A percentile compares a stretch with the other conserved stretches of the same genome.
These are phyloP conservation scores for Knufia petricola DNA, from an alignment of 2,329 filamentous ascomycete genomes.

Conservation along the genomic window DNA sequence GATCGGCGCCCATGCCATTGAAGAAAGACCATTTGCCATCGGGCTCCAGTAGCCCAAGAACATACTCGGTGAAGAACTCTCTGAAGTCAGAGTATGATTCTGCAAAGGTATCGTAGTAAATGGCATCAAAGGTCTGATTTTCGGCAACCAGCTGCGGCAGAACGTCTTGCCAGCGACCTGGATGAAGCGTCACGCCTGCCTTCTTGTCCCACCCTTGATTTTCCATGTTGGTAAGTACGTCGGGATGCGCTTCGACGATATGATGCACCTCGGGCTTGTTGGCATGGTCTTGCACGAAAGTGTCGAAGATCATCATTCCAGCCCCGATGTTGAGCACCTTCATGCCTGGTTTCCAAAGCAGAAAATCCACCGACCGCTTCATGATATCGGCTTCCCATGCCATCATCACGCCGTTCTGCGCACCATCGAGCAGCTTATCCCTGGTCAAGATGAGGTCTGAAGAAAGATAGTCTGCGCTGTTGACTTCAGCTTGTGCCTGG, in stretches of 20 bases:
- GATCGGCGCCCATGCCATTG: conserved; percentile 77
- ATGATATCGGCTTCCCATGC: conserved; percentile 83
- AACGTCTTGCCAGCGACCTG: conserved; percentile 73
- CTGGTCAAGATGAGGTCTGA: conserved; percentile 56
- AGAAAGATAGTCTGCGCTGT: conserved; percentile 47
- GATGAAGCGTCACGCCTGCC: conserved; percentile 50
- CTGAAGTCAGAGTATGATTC: conserved; percentile 83
- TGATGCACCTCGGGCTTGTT: conserved; percentile 63
- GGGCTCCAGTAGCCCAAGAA: conserved; percentile 66
- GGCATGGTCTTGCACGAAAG: conserved; percentile 52
- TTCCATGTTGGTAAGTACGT: conserved; percentile 60
- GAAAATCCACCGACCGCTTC: conserved; percentile 60
- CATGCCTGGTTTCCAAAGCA: conserved; percentile 53
- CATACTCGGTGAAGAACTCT: conserved; percentile 77
- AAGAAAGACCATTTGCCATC: conserved; percentile 54
- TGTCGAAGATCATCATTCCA: conserved; percentile 82
- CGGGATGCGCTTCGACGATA: conserved; percentile 76
- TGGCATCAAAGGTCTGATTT: conserved; percentile 67
- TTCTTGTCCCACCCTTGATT: conserved; percentile 59
- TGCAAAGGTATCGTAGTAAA: conserved; percentile 97
- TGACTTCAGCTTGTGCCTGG: conserved; percentile 12
- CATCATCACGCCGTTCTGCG: conserved; percentile 87
- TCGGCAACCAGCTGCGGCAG: conserved; percentile 57
- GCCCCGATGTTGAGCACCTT: conserved; percentile 78
- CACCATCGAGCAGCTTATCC: conserved; percentile 57